A percentile compares a stretch with the other conserved stretches of the same genome.
These are phyloP conservation scores for Spergularia marina DNA, from an alignment of 148 eudicot species.

Conservation along the genomic window DNA sequence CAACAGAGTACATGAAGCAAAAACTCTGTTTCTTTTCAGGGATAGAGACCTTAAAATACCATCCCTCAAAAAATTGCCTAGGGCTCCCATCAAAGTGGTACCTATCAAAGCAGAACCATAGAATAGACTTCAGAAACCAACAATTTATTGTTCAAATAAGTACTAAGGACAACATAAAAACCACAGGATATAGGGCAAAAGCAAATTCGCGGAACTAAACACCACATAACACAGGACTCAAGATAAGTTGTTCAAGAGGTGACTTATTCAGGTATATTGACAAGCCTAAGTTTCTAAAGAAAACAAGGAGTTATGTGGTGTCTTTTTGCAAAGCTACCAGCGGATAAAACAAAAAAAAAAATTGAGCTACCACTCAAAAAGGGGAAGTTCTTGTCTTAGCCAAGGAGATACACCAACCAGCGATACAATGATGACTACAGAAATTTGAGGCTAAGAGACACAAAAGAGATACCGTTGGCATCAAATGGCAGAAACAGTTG, in stretches of 20 bases:
- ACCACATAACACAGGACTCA: background rate
- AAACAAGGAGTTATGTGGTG: background rate
- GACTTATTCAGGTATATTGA: background rate
- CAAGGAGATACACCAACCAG: too few species aligned
- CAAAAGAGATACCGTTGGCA: too few species aligned
- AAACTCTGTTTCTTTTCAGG: constrained; percentile 89
- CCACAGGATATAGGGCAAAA: background rate
- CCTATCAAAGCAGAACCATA: constrained; percentile 39
- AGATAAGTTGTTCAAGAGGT: background rate
- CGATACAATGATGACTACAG: too few species aligned
- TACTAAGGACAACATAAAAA: background rate
- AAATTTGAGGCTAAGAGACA: too few species aligned
- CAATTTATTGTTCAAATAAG: background rate
- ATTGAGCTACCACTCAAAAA: too few species aligned
- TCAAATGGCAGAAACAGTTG: too few species aligned
- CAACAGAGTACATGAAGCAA: constrained; percentile 94
- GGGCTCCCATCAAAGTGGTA: constrained; percentile 86
- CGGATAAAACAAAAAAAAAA: too few species aligned
- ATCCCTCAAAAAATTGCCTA: constrained; percentile 88
- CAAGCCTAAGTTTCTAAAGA: background rate
- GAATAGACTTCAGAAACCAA: background rate
- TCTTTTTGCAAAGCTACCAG: too few species aligned
- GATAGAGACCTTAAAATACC: constrained; percentile 96
- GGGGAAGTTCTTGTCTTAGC: too few species aligned
- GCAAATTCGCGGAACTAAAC: background rate